phyloP scores from a whole-genome alignment of 306 rosid genomes.

The Dryas octopetala region DNA sequence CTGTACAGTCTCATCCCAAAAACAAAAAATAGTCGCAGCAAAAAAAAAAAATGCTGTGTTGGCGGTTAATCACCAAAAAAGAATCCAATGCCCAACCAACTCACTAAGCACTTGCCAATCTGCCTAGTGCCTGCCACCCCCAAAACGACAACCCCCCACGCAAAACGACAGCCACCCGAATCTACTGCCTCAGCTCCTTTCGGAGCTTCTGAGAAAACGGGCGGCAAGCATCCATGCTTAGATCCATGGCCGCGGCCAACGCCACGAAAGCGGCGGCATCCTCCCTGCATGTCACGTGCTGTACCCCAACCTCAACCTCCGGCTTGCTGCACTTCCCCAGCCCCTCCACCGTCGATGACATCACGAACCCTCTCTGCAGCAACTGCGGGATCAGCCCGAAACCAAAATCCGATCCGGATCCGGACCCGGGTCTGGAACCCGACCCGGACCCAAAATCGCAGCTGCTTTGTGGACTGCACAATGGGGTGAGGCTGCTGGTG shows the following conservation, averaged over 20 bases:
- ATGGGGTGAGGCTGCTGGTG: conserved; percentile 36
- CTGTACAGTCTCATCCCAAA: conserved; percentile 31
- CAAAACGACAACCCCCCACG: conserved; percentile 29
- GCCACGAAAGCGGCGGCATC: conserved; percentile 58
- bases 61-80: conserved; percentile 5
- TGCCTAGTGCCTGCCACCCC: not conserved
- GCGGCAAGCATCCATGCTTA: conserved; percentile 54
- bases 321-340: conserved; percentile 34
- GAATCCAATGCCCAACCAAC: conserved; percentile 11
- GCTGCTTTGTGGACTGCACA: conserved; percentile 38
- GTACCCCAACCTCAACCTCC: conserved; percentile 50
- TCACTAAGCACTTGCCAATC: too few species aligned
- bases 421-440: conserved; percentile 22
- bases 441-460: conserved; percentile 44
- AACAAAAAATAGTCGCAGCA: conserved; percentile 11
- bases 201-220: conserved; percentile 41
- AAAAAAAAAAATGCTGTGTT: conserved; percentile 24
- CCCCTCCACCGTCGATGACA: conserved; percentile 53
- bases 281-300: conserved; percentile 56
- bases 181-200: conserved; percentile 41
- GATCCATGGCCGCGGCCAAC: conserved; percentile 51
- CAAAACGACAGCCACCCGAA: conserved; percentile 10
- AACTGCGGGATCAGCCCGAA: conserved; percentile 24
- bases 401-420: conserved; percentile 45
- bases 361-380: conserved; percentile 45